Conservation (phyloP, 257 asterid species). For the Solanum peruvianum region DNA sequence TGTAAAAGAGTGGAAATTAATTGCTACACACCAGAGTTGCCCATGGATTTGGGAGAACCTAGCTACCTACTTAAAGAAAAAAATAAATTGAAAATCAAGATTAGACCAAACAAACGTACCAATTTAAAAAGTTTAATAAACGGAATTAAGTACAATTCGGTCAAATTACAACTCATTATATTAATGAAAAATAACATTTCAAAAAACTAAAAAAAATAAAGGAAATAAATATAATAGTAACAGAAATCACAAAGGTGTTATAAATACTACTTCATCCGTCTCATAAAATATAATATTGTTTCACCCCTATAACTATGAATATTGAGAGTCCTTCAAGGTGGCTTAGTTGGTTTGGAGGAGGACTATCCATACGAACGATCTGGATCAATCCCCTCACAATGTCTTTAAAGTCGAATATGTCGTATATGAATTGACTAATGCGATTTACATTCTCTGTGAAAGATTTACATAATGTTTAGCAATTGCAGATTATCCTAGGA, state of each 20-base stretch:
- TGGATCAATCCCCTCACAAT: rapidly evolving
- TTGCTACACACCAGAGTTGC: background rate
- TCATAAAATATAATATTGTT: background rate
- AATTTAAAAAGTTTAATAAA: background rate
- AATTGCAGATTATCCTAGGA: no score
- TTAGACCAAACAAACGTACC: background rate
- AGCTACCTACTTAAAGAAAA: background rate
- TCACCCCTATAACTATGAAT: no score
- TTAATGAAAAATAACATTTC: background rate
- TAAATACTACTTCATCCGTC: background rate
- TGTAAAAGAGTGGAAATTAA: background rate
- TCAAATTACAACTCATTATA: background rate
- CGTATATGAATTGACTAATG: no score
- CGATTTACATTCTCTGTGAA: no score
- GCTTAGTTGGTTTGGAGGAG: no score
- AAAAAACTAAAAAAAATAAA: background rate
- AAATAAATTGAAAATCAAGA: no score
- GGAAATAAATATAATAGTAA: background rate
- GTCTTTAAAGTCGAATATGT: no score
- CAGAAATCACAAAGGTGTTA: background rate
- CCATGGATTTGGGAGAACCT: background rate
- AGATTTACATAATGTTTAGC: no score
- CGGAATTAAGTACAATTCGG: background rate
- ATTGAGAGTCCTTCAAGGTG: no score
- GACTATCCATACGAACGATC: no score